Evolutionary conservation across 805 yeast genomes (phyloP).

Genomic region (Zygosaccharomyces bailii): DNA sequence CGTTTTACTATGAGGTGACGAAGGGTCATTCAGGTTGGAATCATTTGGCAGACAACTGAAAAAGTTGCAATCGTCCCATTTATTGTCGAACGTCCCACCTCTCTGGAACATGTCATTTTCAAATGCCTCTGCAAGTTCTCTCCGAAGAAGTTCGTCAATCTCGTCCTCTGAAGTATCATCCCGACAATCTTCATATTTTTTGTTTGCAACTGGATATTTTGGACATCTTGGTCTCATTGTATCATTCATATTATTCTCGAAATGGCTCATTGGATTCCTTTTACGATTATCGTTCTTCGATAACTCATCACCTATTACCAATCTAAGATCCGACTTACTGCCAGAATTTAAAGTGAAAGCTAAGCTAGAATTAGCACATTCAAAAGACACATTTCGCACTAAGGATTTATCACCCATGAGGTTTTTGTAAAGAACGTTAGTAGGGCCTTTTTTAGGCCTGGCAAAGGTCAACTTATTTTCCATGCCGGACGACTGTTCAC

Average conservation of each 20-base stretch:
- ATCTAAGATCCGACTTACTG: constrained; percentile 4
- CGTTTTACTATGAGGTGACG: neutral
- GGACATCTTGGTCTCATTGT: constrained; percentile 18
- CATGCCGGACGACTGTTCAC: neutral
- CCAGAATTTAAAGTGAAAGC: constrained; percentile 1
- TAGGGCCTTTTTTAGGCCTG: constrained; percentile 1
- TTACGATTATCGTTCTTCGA: neutral
- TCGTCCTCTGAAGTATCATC: neutral
- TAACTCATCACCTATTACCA: neutral
- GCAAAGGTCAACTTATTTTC: neutral
- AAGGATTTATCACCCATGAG: constrained; percentile 11
- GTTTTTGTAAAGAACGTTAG: constrained; percentile 13
- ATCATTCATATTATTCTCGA: constrained; percentile 19
- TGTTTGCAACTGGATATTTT: neutral
- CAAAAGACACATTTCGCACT: constrained; percentile 7
- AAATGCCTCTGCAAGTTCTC: constrained; percentile 15
- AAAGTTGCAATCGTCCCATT: constrained; percentile 8
- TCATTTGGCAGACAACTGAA: neutral
- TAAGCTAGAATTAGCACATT: neutral
- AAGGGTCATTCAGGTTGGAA: neutral
- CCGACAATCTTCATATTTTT: neutral
- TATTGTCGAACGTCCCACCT: constrained; percentile 19
- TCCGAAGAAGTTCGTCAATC: constrained; percentile 6
- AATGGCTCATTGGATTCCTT: constrained; percentile 22
- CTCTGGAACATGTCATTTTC: constrained; percentile 16